These are phyloP conservation scores for Zea mays DNA, from an alignment of 176 grass and related monocot genomes.

Conservation along the genomic window DNA sequence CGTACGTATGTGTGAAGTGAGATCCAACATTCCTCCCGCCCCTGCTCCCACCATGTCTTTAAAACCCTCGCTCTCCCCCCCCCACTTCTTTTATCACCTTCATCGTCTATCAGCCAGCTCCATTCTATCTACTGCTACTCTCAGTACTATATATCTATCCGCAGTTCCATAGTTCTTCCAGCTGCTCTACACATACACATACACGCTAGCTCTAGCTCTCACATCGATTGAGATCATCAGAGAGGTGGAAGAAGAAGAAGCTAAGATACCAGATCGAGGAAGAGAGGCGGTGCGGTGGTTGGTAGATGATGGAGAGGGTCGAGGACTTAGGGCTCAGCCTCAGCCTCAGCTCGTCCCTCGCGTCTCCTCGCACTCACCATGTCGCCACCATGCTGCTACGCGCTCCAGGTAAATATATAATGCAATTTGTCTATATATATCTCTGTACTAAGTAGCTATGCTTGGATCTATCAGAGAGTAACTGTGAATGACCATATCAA, in stretches of 20 bases:
- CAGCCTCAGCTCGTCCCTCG: constrained; percentile 62
- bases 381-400: constrained; percentile 50
- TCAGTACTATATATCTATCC: not conserved
- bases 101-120: not conserved
- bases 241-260: not conserved
- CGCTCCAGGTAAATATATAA: constrained; percentile 39
- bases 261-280: not conserved
- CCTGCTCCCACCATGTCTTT: constrained; percentile 34
- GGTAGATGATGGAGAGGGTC: constrained; percentile 53
- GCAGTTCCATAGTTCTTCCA: constrained; percentile 22
- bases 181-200: constrained; percentile 8
- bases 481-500: not conserved
- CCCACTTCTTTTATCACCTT: constrained; percentile 57
- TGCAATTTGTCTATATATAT: not conserved
- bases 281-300: not conserved
- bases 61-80: constrained; percentile 56
- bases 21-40: constrained; percentile 56
- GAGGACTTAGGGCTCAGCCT: constrained; percentile 80
- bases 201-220: not conserved
- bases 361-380: constrained; percentile 40
- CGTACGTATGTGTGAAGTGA: constrained; percentile 36
- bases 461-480: not conserved
- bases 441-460: not conserved
- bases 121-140: not conserved
- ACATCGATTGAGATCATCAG: not conserved